Evolutionary conservation across 345 rosid genomes (phyloP).

Genomic region (Eucalyptus coolabah): DNA sequence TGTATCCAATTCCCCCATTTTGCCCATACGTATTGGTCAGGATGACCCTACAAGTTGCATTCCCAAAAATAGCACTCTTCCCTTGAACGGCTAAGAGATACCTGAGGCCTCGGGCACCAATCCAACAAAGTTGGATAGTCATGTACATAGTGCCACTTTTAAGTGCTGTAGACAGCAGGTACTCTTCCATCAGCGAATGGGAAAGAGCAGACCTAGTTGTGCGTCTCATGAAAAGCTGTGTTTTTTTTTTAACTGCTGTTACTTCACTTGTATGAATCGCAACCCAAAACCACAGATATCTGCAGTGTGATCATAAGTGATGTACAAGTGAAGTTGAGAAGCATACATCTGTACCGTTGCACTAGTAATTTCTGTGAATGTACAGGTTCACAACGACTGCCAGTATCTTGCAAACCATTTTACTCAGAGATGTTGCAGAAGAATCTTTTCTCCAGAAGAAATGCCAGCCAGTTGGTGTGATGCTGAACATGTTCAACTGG

Average conservation of each 20-base stretch:
- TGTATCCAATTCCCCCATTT: background rate
- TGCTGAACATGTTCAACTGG: background rate
- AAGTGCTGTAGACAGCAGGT: background rate
- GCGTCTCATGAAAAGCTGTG: background rate
- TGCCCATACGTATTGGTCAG: background rate
- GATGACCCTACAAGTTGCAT: background rate
- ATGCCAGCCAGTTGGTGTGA: background rate
- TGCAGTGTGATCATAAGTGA: background rate
- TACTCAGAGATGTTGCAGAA: background rate
- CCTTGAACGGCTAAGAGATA: background rate
- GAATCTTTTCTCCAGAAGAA: background rate
- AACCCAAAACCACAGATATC: background rate
- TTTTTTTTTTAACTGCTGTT: background rate
- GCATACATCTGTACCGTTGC: background rate
- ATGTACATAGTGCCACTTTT: background rate
- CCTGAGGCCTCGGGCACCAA: background rate
- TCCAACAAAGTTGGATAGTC: background rate
- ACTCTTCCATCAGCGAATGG: background rate
- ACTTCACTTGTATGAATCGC: background rate
- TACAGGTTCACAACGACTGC: background rate
- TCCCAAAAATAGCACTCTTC: background rate
- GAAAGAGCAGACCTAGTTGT: background rate
- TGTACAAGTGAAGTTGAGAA: background rate
- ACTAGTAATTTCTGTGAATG: background rate
- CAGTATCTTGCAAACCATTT: background rate